These are phyloP conservation scores for Boletus tylopilopsis DNA, from an alignment of 768 basidiomycete species.

Conservation along the genomic window DNA sequence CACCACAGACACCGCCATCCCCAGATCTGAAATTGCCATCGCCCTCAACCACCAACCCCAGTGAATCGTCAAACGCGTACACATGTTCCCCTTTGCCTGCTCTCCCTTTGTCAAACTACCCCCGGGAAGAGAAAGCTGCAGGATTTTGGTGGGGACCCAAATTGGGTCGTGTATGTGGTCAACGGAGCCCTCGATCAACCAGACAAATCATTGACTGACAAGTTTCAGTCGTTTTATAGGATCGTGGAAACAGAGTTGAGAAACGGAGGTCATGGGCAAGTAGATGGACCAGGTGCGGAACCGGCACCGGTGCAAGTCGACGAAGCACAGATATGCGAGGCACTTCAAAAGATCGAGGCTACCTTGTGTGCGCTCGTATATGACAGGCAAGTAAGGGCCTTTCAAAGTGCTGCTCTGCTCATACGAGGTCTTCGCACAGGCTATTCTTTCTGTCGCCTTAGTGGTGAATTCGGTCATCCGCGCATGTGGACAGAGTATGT, in stretches of 20 bases:
- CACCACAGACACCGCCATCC: slow-evolving; percentile 51
- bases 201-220: slow-evolving; percentile 49
- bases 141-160: slow-evolving; percentile 25
- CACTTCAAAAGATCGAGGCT: slow-evolving; percentile 73
- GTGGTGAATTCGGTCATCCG: slow-evolving; percentile 62
- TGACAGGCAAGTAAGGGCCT: slow-evolving; percentile 54
- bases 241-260: slow-evolving; percentile 62
- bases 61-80: slow-evolving; percentile 62
- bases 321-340: slow-evolving; percentile 49
- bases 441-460: slow-evolving; percentile 70
- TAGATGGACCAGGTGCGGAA: slow-evolving; percentile 14
- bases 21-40: slow-evolving; percentile 55
- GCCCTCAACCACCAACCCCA: slow-evolving; percentile 40
- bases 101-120: slow-evolving; percentile 52
- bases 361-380: slow-evolving; percentile 74
- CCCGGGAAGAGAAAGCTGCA: slow-evolving; percentile 30
- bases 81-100: slow-evolving; percentile 49
- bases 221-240: slow-evolving; percentile 70
- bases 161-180: slow-evolving; percentile 34
- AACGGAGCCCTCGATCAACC: slow-evolving; percentile 40
- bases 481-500: slow-evolving; percentile 74
- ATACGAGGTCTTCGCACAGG: slow-evolving; percentile 36
- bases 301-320: slow-evolving; percentile 19
- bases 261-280: slow-evolving; percentile 18
- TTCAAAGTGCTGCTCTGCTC: neutral